phyloP scores from a whole-genome alignment of 495 filamentous ascomycete genomes.

The Aspergillus haitiensis region DNA sequence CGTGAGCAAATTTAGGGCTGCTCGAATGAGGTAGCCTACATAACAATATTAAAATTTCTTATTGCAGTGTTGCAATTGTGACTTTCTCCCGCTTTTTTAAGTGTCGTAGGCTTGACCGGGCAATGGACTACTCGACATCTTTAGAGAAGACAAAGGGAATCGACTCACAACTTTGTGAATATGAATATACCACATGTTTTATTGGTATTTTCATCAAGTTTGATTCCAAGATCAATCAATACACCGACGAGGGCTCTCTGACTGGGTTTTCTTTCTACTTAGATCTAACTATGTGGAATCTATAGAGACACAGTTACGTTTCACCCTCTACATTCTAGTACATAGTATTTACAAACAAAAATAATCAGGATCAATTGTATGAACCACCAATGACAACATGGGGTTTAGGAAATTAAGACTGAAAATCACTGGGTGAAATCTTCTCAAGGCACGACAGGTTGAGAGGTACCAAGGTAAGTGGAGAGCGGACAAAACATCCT shows the following conservation, averaged over 20 bases:
- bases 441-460: too few relatives aligned
- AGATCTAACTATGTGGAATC: conserved; percentile 19
- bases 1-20: conserved; percentile 87
- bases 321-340: conserved; percentile 29
- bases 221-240: conserved; percentile 29
- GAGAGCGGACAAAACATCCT: too few relatives aligned
- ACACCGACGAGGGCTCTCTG: conserved; percentile 28
- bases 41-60: conserved; percentile 16
- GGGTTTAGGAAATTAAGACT: background rate
- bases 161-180: background rate
- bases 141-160: background rate
- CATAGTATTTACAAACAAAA: background rate
- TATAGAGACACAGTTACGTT: conserved; percentile 29
- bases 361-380: conserved; percentile 1
- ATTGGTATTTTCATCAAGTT: conserved; percentile 21
- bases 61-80: conserved; percentile 12
- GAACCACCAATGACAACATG: background rate
- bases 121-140: too few relatives aligned
- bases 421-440: background rate
- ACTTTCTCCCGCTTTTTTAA: too few relatives aligned
- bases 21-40: conserved; percentile 57
- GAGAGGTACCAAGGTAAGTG: too few relatives aligned
- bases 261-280: conserved; percentile 30
- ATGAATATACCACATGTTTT: conserved; percentile 17
- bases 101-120: too few relatives aligned